A percentile compares a stretch with the other conserved stretches of the same genome.
These are phyloP conservation scores for Clohesyomyces aquaticus DNA, from an alignment of 495 filamentous ascomycete genomes.

Conservation along the genomic window DNA sequence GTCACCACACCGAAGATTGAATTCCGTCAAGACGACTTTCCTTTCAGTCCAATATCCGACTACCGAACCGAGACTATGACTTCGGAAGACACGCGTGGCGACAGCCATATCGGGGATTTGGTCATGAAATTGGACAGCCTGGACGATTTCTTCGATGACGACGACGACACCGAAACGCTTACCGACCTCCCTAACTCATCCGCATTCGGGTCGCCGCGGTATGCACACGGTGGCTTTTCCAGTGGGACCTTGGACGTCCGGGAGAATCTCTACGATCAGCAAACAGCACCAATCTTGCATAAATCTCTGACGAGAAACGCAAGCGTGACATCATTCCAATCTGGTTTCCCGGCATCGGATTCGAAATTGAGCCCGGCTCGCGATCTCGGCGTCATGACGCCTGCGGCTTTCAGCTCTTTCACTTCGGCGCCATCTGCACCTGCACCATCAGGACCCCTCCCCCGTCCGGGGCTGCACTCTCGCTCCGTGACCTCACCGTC, in stretches of 20 bases:
- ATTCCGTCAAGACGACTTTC: conserved; percentile 88
- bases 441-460: conserved; percentile 2
- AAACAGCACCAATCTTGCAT: conserved; percentile 87
- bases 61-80: conserved; percentile 87
- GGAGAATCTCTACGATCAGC: conserved; percentile 89
- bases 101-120: conserved; percentile 80
- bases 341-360: conserved; percentile 83
- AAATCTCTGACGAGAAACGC: conserved; percentile 74
- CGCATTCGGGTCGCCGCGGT: conserved; percentile 20
- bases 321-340: conserved; percentile 81
- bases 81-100: conserved; percentile 78
- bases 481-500: conserved; percentile 48
- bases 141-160: conserved; percentile 89
- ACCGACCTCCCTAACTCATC: conserved; percentile 55
- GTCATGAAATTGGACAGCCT: conserved; percentile 89
- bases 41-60: conserved; percentile 73
- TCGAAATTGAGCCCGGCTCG: conserved; percentile 60
- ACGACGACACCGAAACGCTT: conserved; percentile 51
- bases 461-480: conserved; percentile 46
- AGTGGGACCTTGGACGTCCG: conserved; percentile 63
- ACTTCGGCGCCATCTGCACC: conserved; percentile 21
- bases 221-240: conserved; percentile 47
- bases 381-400: conserved; percentile 66
- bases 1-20: conserved; percentile 81
- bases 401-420: conserved; percentile 53